These are phyloP conservation scores for Penicillium waksmanii DNA, from an alignment of 495 filamentous ascomycete genomes.

Conservation along the genomic window DNA sequence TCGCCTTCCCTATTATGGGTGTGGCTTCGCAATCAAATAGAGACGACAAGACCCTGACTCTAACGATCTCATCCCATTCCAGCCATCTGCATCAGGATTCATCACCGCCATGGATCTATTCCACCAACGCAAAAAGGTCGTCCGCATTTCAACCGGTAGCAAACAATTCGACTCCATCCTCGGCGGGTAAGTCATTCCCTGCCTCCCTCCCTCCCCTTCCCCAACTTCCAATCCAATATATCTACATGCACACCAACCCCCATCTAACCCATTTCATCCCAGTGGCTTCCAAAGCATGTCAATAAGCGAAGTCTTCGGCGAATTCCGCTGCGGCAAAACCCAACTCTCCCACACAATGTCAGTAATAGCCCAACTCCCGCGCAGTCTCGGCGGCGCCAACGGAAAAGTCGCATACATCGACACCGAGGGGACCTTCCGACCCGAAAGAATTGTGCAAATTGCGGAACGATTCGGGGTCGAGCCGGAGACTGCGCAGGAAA, in stretches of 20 bases:
- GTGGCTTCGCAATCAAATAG: neutral
- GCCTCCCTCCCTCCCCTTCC: neutral
- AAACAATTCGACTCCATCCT: constrained; percentile 77
- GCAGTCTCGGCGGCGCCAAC: constrained; percentile 72
- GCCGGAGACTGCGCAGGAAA: constrained; percentile 68
- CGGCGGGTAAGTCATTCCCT: constrained; percentile 53
- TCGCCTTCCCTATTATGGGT: too few relatives aligned
- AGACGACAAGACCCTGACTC: neutral
- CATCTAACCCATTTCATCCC: neutral
- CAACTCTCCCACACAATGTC: constrained; percentile 72
- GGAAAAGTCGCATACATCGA: constrained; percentile 84
- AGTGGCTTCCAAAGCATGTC: constrained; percentile 82
- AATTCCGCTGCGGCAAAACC: constrained; percentile 81
- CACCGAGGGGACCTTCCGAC: constrained; percentile 79
- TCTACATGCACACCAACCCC: neutral
- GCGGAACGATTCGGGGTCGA: constrained; percentile 75
- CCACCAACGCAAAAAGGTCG: constrained; percentile 68
- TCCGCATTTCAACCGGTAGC: constrained; percentile 73
- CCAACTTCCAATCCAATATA: constrained; percentile 1
- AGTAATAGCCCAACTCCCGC: constrained; percentile 60
- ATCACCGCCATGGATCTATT: constrained; percentile 75
- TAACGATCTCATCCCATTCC: constrained; percentile 1
- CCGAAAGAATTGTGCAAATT: constrained; percentile 73
- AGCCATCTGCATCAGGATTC: constrained; percentile 72
- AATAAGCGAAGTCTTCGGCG: constrained; percentile 74